phyloP scores from a whole-genome alignment of 306 rosid species.

The Gleditsia sinensis region DNA sequence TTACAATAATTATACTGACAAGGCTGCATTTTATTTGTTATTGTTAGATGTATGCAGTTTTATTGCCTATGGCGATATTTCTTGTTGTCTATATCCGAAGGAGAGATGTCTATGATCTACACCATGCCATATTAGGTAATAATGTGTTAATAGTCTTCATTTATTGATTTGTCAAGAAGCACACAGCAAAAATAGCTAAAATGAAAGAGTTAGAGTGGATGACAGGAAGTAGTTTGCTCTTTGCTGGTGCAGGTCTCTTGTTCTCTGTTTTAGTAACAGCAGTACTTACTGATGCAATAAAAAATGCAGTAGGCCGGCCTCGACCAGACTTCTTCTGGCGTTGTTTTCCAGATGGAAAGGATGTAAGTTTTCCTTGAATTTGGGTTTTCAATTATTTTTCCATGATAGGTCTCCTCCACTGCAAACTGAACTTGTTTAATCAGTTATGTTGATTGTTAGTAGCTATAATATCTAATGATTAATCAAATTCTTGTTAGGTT shows the following conservation, averaged over 20 bases:
- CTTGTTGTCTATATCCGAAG: slow-evolving; percentile 67
- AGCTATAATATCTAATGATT: slow-evolving; percentile 7
- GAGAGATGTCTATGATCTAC: slow-evolving; percentile 88
- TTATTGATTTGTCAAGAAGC: neutral
- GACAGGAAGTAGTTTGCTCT: slow-evolving; percentile 36
- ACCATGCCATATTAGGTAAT: slow-evolving; percentile 86
- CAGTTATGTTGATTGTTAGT: slow-evolving; percentile 4
- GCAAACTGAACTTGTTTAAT: neutral
- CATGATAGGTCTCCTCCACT: neutral
- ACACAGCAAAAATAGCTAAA: slow-evolving; percentile 26
- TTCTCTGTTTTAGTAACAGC: slow-evolving; percentile 73
- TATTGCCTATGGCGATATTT: slow-evolving; percentile 72
- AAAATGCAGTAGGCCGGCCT: slow-evolving; percentile 90
- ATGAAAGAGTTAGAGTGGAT: slow-evolving; percentile 2
- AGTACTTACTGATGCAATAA: slow-evolving; percentile 74
- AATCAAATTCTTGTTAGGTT: slow-evolving; percentile 51
- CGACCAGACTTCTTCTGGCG: slow-evolving; percentile 98
- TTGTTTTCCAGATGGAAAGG: slow-evolving; percentile 96
- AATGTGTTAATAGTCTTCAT: neutral
- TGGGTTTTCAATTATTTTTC: slow-evolving; percentile 7
- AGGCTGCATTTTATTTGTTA: slow-evolving; percentile 28
- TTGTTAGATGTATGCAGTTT: slow-evolving; percentile 65
- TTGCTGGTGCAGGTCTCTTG: slow-evolving; percentile 63
- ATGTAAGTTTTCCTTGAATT: slow-evolving; percentile 54
- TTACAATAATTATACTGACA: slow-evolving; percentile 19